Evolutionary conservation across 139 green algal genomes (phyloP).

Genomic region (Chlamydomonas eustigma): DNA sequence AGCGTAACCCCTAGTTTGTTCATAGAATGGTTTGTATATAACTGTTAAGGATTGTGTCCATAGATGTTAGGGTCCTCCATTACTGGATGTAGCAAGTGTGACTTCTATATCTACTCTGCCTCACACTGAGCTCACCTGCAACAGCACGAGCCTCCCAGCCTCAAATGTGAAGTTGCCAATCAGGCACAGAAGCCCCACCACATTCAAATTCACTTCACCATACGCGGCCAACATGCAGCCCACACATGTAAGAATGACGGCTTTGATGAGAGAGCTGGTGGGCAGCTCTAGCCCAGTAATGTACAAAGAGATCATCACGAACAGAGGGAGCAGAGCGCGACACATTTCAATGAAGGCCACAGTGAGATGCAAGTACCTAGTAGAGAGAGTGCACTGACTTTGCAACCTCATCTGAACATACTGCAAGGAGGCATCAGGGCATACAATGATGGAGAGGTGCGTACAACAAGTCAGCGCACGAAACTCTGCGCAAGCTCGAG

Average conservation of each 20-base stretch:
- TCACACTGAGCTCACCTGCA: conserved; percentile 10
- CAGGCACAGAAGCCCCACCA: conserved; percentile 12
- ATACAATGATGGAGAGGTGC: background rate
- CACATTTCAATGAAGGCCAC: conserved; percentile 39
- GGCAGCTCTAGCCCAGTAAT: conserved; percentile 23
- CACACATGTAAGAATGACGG: conserved; percentile 18
- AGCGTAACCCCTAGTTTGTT: no score
- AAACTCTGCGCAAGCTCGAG: no score
- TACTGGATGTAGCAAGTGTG: no score
- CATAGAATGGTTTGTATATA: no score
- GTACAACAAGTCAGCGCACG: no score
- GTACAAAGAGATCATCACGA: conserved; percentile 27
- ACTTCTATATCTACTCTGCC: no score
- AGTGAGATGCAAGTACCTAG: conserved; percentile 31
- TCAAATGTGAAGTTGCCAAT: conserved; percentile 25
- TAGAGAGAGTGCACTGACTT: background rate
- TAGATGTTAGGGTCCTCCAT: no score
- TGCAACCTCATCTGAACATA: background rate
- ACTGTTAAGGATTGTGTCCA: no score
- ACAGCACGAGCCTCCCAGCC: conserved; percentile 26
- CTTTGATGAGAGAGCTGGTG: conserved; percentile 18
- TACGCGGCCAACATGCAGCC: conserved; percentile 28
- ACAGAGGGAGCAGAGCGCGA: conserved; percentile 24
- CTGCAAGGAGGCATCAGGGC: background rate
- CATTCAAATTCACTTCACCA: conserved; percentile 24